Evolutionary conservation across 805 yeast species (phyloP).

Genomic region (Kodamaea laetipori): DNA sequence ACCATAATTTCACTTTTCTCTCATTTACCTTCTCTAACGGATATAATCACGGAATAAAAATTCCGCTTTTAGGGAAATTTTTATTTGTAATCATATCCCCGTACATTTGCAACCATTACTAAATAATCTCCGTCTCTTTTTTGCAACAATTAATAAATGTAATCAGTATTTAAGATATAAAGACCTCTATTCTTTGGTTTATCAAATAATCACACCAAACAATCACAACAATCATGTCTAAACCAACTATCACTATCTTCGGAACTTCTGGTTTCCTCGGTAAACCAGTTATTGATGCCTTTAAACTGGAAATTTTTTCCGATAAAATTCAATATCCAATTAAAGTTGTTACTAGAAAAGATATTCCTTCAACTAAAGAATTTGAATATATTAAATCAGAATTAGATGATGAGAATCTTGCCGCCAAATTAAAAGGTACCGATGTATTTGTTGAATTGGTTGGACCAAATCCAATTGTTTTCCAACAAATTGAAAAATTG

Average conservation of each 20-base stretch:
- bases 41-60: too few relatives aligned
- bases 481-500: conserved; percentile 36
- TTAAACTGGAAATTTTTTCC: conserved; percentile 45
- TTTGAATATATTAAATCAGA: conserved; percentile 43
- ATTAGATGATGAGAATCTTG: conserved; percentile 25
- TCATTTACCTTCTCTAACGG: too few relatives aligned
- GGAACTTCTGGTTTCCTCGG: conserved; percentile 59
- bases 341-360: conserved; percentile 50
- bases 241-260: conserved; percentile 45
- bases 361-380: conserved; percentile 31
- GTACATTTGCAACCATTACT: too few relatives aligned
- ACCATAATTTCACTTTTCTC: too few relatives aligned
- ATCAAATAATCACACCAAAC: too few relatives aligned
- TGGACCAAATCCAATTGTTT: conserved; percentile 18
- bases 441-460: conserved; percentile 54
- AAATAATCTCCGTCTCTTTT: too few relatives aligned
- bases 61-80: too few relatives aligned
- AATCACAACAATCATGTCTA: conserved; percentile 5
- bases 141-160: too few relatives aligned
- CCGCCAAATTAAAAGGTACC: conserved; percentile 44
- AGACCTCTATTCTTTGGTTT: too few relatives aligned
- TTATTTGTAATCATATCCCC: too few relatives aligned
- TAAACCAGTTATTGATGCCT: conserved; percentile 46
- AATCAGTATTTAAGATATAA: too few relatives aligned
- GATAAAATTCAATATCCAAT: conserved; percentile 50